Evolutionary conservation across 768 basidiomycete species (phyloP).

Genomic region (Aureoboletus auriporus): DNA sequence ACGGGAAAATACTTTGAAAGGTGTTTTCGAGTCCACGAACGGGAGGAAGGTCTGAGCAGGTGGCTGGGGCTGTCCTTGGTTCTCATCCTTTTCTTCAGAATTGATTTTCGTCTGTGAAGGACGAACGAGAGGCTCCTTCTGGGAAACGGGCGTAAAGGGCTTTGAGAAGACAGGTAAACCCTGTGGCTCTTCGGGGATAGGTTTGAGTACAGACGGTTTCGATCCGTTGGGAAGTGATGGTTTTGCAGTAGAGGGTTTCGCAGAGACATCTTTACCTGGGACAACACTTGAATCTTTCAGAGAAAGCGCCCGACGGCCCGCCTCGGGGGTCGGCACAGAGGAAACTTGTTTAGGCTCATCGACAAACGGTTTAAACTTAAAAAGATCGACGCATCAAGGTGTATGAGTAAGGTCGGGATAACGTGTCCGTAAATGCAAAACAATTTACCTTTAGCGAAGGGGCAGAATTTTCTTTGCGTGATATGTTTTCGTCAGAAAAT

Average conservation of each 20-base stretch:
- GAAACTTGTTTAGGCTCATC: conserved; percentile 49
- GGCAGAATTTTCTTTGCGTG: conserved; percentile 41
- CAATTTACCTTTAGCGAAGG: conserved; percentile 17
- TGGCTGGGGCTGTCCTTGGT: conserved; percentile 13
- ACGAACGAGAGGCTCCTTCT: conserved; percentile 31
- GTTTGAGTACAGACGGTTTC: conserved; percentile 27
- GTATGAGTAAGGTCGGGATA: conserved; percentile 6
- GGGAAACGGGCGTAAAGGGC: conserved; percentile 59
- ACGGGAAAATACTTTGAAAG: conserved; percentile 66
- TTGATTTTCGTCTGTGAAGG: conserved; percentile 18
- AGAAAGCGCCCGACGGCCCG: conserved; percentile 42
- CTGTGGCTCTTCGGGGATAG: conserved; percentile 34
- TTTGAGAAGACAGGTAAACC: conserved; percentile 50
- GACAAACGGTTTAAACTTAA: conserved; percentile 66
- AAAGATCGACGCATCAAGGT: not conserved
- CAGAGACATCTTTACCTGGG: conserved; percentile 17
- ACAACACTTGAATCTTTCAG: conserved; percentile 40
- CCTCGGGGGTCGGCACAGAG: conserved; percentile 28
- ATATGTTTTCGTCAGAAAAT: conserved; percentile 60
- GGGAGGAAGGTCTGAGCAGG: conserved; percentile 38
- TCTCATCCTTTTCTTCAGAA: conserved; percentile 17
- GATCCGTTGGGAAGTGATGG: conserved; percentile 18
- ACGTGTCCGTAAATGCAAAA: not conserved
- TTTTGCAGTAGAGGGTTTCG: conserved; percentile 21
- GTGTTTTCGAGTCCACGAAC: conserved; percentile 36